Evolutionary conservation across 768 basidiomycete genomes (phyloP).

Genomic region (Leccinum broughii): DNA sequence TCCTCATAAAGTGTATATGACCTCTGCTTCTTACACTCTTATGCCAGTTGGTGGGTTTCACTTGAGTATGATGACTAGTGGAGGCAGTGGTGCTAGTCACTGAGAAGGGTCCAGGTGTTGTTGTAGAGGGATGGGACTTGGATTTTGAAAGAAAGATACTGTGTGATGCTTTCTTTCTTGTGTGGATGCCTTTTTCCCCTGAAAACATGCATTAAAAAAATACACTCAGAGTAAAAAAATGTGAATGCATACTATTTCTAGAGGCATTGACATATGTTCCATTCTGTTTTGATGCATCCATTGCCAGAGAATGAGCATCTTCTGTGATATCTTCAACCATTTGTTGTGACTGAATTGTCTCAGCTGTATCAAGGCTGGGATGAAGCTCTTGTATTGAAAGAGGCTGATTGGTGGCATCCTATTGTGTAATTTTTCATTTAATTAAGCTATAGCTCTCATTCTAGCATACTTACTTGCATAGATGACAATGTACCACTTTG

Average conservation of each 20-base stretch:
- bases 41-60: neutral
- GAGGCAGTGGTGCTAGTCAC: neutral
- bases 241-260: neutral
- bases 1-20: neutral
- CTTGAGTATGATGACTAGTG: neutral
- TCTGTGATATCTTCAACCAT: neutral
- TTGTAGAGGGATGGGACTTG: neutral
- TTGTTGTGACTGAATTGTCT: neutral
- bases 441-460: too few species aligned
- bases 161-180: neutral
- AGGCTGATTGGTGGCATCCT: neutral
- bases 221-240: neutral
- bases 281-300: neutral
- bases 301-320: neutral
- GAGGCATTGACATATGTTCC: neutral
- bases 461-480: slow-evolving; percentile 12
- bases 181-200: neutral
- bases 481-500: neutral
- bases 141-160: neutral
- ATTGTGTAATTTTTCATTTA: neutral
- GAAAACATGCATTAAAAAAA: neutral
- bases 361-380: neutral
- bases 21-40: neutral
- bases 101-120: neutral
- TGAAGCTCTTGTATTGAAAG: neutral